A percentile compares a stretch with the other conserved stretches of the same genome.
Conservation (phyloP, 768 basidiomycete genomes). For the Leccinum sublutescens region DNA sequence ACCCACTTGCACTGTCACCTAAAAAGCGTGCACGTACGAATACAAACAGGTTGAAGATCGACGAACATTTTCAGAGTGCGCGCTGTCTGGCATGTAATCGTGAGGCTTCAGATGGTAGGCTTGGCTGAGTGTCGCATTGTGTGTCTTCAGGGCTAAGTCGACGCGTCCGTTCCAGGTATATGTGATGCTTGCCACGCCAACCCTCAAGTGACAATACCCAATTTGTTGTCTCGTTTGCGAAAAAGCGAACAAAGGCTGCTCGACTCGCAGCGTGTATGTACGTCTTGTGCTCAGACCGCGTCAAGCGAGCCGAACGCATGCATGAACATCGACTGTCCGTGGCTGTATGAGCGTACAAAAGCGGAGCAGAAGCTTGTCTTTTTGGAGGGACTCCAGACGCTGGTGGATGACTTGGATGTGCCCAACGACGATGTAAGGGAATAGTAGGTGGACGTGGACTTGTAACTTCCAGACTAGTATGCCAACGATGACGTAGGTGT, state of each 20-base stretch:
- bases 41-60: slow-evolving; percentile 52
- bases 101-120: slow-evolving; percentile 50
- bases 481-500: background rate
- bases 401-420: slow-evolving; percentile 31
- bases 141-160: background rate
- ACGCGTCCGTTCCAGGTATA: slow-evolving; percentile 42
- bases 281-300: slow-evolving; percentile 60
- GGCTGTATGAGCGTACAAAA: slow-evolving; percentile 72
- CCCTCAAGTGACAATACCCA: slow-evolving; percentile 54
- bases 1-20: slow-evolving; percentile 37
- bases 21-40: slow-evolving; percentile 29
- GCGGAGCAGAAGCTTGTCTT: slow-evolving; percentile 42
- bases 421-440: background rate
- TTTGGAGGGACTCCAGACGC: slow-evolving; percentile 29
- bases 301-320: slow-evolving; percentile 64
- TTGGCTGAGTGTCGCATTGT: background rate
- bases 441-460: background rate
- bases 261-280: slow-evolving; percentile 68
- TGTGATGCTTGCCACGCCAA: slow-evolving; percentile 59
- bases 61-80: slow-evolving; percentile 70
- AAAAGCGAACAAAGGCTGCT: slow-evolving; percentile 53
- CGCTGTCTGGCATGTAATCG: slow-evolving; percentile 71
- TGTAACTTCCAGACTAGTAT: background rate
- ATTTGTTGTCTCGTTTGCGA: slow-evolving; percentile 53
- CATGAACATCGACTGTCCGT: slow-evolving; percentile 83